phyloP scores from a whole-genome alignment of 495 filamentous ascomycete species.

The Neurospora sp. region DNA sequence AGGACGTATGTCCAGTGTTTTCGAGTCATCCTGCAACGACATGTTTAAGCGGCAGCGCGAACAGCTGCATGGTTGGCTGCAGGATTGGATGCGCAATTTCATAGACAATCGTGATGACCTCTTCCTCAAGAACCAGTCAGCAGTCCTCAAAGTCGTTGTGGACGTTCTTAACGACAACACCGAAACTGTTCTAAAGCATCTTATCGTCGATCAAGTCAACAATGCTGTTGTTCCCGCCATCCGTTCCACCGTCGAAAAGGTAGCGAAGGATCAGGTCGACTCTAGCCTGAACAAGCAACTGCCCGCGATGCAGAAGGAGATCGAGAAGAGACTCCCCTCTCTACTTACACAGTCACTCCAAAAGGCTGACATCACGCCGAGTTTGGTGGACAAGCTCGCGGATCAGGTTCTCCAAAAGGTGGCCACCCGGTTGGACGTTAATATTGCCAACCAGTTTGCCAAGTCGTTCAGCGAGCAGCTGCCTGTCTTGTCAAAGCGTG shows the following conservation, averaged over 20 bases:
- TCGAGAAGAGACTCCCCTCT: constrained; percentile 40
- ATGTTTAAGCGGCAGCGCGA: constrained; percentile 31
- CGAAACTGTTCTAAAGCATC: constrained; percentile 62
- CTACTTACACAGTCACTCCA: constrained; percentile 48
- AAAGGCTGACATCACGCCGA: constrained; percentile 44
- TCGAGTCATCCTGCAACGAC: constrained; percentile 18
- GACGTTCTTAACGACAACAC: constrained; percentile 83
- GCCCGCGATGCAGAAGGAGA: constrained; percentile 48
- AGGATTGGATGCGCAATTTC: constrained; percentile 26
- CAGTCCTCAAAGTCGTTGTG: constrained; percentile 73
- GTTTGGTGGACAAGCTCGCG: constrained; percentile 49
- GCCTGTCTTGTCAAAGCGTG: constrained; percentile 50
- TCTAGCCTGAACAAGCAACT: constrained; percentile 37
- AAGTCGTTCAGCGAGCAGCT: constrained; percentile 52
- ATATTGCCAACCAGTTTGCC: constrained; percentile 32
- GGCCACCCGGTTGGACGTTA: constrained; percentile 53
- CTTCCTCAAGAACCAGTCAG: constrained; percentile 29
- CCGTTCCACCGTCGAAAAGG: constrained; percentile 31
- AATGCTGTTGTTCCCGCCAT: constrained; percentile 50
- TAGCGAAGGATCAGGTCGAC: constrained; percentile 34
- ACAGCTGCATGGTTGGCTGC: constrained; percentile 24
- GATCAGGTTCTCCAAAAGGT: constrained; percentile 60
- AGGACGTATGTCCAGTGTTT: constrained; percentile 29
- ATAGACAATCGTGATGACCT: constrained; percentile 20
- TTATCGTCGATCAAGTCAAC: constrained; percentile 59